Conservation (phyloP, 805 yeast genomes). For the Candida tallmaniae region DNA sequence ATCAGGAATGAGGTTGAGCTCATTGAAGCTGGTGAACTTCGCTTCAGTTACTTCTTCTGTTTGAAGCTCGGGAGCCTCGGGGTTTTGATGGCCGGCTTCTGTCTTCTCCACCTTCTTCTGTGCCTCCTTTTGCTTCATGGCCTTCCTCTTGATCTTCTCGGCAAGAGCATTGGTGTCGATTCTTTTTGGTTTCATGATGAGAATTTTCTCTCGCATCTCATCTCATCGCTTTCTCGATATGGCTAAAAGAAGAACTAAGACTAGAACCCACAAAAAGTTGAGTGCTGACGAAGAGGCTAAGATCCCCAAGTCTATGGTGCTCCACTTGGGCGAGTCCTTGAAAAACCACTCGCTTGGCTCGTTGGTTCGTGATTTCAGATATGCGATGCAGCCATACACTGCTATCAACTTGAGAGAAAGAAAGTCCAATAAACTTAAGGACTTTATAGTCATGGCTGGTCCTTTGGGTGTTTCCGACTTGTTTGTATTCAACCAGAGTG, state of each 20-base stretch:
- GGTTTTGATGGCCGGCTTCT: not conserved
- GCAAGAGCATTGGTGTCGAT: slow-evolving; percentile 45
- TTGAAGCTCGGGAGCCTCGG: slow-evolving; percentile 1
- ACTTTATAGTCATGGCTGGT: slow-evolving; percentile 97
- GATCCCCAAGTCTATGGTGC: slow-evolving; percentile 91
- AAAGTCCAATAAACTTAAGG: slow-evolving; percentile 80
- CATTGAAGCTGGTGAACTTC: slow-evolving; percentile 41
- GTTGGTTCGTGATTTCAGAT: slow-evolving; percentile 81
- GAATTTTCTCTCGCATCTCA: slow-evolving; percentile 4
- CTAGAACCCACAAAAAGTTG: slow-evolving; percentile 75
- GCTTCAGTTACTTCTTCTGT: slow-evolving; percentile 12
- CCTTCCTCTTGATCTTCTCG: slow-evolving; percentile 44
- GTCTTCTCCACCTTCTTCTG: slow-evolving; percentile 8
- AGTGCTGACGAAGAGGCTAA: slow-evolving; percentile 64
- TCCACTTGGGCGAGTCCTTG: slow-evolving; percentile 73
- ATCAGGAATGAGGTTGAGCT: slow-evolving; percentile 69
- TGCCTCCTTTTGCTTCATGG: slow-evolving; percentile 16
- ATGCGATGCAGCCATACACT: slow-evolving; percentile 94
- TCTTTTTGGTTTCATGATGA: not conserved
- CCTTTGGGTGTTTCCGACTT: slow-evolving; percentile 90
- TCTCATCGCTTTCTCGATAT: slow-evolving; percentile 13
- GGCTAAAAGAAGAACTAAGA: slow-evolving; percentile 54
- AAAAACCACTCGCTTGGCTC: slow-evolving; percentile 80
- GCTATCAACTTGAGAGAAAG: slow-evolving; percentile 86
- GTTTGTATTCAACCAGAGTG: slow-evolving; percentile 80